Base-by-base conservation (phyloP, 305 asterid genomes). In the Fraxinus sp. region DNA sequence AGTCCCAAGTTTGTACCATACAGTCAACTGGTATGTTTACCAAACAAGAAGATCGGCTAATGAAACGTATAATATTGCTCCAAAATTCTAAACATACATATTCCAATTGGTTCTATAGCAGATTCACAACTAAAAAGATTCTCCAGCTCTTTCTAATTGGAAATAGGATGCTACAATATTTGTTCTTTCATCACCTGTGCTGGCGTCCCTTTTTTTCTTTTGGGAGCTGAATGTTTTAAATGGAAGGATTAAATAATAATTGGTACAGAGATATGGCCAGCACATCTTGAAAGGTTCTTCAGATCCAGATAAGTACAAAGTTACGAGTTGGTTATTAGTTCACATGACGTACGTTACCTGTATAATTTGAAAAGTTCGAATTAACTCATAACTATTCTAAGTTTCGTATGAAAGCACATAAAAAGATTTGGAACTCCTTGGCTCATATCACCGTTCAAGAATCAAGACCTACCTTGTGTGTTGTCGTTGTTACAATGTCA, bases 401-500 rank as follows among this genome's bases (percentile, higher is more conserved):
- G 75, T 70, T 70, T 5, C 41, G 5, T 14, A 70, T 30, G 9
- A 68, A 55, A 68, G 68, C 77, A 7, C 16, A 64, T 64, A 64
- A 8, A 70, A 26, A 11, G 22, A 30, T 70, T 70, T 11, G 75
- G 11, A 28, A 13, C 75, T n/a, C n/a, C 39, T 70, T 11, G 41
- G 75, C 1, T 70, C 7, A 68, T 68, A 68, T 30, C 36, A 28
- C 75, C 18, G 3, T 13, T 68, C 66, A 59, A 78, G 70, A 84
- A 80, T 66, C 33, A 66, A 76, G 28, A 59, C 81, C 35, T 80
- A 96, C 99, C 98, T 94, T 94, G 88, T 96, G 99, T 39, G 98
- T 96, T 37, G 98, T 96, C 46, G 99, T 96, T 39, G 99, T 96
- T 66, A 96, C 98, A 79, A 96, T 93, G 87, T 96, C 98, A 81